Evolutionary conservation across 2,329 filamentous ascomycete species (phyloP), one percentile per base, ranked within the genome.

Genomic region (Aureobasidium sp.): DNA sequence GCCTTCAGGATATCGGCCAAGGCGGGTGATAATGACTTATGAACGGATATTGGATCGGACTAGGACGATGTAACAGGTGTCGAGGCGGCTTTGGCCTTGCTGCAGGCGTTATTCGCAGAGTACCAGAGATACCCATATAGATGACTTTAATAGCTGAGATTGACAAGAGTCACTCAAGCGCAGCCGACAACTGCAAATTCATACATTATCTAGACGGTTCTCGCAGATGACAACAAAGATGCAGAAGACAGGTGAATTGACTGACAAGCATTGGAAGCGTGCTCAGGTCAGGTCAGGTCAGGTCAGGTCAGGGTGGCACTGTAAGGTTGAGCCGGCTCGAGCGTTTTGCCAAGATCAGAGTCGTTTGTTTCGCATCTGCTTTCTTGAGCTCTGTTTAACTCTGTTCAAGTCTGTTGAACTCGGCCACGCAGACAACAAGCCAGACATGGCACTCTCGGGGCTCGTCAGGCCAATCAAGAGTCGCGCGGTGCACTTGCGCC

Each of bases 401-500:
- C 21, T 21, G 21, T 21, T 21, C 21, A 21, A 21, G 21, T 21
- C 21, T 21, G 21, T 21, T 21, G 21, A 21, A 21, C 21, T 21
- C 21, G 21, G 21, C 21, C 21, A 21, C 21, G 21, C 21, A 21
- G 21, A 21, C 21, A 21, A 21, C 21, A 21, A 21, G 21, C 21
- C 58, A 36, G 37, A 37, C 27, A 34, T 25, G 15, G 32, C 37
- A 3, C 39, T 61, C 41, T 48, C 48, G 30, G 59, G 50, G 2
- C 32, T 73, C 10, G 53, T 65, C 7, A 67, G 72, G 13, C 65
- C 71, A 7, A 75, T 76, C 32, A 67, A 73, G n/a, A 67, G 68
- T 52, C 75, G 77, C 53, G 76, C 76, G 10, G 71, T 82, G 8
- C 77, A 81, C 64, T 62, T 82, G 61, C 73, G 73, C 60, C 77